These are phyloP conservation scores for Candida pini DNA, from an alignment of 805 yeast species.

Conservation along the genomic window DNA sequence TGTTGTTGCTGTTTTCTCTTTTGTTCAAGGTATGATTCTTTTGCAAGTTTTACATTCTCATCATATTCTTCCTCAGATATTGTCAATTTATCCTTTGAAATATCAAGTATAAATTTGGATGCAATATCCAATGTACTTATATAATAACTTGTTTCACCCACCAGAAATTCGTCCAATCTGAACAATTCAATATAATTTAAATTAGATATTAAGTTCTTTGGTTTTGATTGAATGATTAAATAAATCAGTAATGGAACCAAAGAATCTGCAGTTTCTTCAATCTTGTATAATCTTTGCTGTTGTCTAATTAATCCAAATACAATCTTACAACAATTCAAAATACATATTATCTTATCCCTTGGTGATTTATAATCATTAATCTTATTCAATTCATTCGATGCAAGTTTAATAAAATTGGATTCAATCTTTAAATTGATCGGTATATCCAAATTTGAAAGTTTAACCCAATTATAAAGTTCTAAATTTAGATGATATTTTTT, in stretches of 20 bases:
- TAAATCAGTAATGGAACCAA: conserved; percentile 86
- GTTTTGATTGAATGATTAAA: conserved; percentile 66
- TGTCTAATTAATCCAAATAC: conserved; percentile 82
- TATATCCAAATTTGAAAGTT: conserved; percentile 75
- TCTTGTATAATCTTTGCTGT: conserved; percentile 30
- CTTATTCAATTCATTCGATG: conserved; percentile 69
- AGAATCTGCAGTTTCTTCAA: conserved; percentile 86
- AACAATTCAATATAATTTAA: conserved; percentile 81
- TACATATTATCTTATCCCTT: conserved; percentile 87
- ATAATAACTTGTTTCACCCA: conserved; percentile 90
- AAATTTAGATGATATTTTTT: conserved; percentile 43
- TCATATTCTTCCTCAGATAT: conserved; percentile 55
- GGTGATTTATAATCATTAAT: conserved; percentile 87
- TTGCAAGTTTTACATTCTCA: conserved; percentile 39
- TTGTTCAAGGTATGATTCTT: conserved; percentile 31
- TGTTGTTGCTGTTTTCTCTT: conserved; percentile 15
- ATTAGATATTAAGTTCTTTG: conserved; percentile 66
- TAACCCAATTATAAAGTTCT: conserved; percentile 46
- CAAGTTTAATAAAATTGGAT: conserved; percentile 54
- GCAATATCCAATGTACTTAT: conserved; percentile 89
- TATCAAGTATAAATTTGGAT: conserved; percentile 63
- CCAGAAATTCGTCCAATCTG: conserved; percentile 64
- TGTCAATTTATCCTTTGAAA: conserved; percentile 54
- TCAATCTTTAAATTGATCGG: conserved; percentile 41
- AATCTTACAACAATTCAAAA: conserved; percentile 87